Evolutionary conservation across 768 basidiomycete species (phyloP).

Genomic region (Tricholoma terreum): DNA sequence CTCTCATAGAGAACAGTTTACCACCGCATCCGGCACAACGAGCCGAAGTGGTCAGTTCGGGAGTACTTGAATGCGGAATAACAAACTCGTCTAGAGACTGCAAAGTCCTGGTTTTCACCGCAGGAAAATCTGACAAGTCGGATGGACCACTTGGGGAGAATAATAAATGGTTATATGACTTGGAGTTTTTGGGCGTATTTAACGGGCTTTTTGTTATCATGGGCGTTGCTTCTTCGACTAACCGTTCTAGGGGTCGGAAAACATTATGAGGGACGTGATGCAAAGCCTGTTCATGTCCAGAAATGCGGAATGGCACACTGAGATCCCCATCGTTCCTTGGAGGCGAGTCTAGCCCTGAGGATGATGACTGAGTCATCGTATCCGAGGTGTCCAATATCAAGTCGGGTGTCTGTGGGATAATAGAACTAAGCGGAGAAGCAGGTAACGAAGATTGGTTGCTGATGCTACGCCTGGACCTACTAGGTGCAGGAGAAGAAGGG

Average conservation of each 20-base stretch:
- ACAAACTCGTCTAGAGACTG: conserved; percentile 13
- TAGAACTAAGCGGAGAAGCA: conserved; percentile 18
- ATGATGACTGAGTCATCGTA: conserved; percentile 47
- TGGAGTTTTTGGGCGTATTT: conserved; percentile 27
- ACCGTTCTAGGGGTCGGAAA: neutral
- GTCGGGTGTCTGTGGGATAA: conserved; percentile 51
- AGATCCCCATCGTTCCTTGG: conserved; percentile 24
- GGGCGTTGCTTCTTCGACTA: neutral
- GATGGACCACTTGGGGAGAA: neutral
- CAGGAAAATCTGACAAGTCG: neutral
- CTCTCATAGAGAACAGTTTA: conserved; percentile 53
- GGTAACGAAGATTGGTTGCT: neutral
- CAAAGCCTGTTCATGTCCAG: conserved; percentile 15
- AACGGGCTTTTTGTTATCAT: conserved; percentile 23
- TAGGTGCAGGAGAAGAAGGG: conserved; percentile 20
- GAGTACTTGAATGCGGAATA: neutral
- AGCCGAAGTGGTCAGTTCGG: conserved; percentile 31
- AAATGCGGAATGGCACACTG: conserved; percentile 20
- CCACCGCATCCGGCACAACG: conserved; percentile 60
- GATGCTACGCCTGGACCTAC: conserved; percentile 12
- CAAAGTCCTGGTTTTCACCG: neutral
- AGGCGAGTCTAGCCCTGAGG: conserved; percentile 54
- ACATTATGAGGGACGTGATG: conserved; percentile 2
- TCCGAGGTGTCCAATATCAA: conserved; percentile 62
- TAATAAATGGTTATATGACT: conserved; percentile 1